Evolutionary conservation across 2,329 filamentous ascomycete species (phyloP), one percentile per base, ranked within the genome.

Genomic region (Ceratocystis diversiconidia): DNA sequence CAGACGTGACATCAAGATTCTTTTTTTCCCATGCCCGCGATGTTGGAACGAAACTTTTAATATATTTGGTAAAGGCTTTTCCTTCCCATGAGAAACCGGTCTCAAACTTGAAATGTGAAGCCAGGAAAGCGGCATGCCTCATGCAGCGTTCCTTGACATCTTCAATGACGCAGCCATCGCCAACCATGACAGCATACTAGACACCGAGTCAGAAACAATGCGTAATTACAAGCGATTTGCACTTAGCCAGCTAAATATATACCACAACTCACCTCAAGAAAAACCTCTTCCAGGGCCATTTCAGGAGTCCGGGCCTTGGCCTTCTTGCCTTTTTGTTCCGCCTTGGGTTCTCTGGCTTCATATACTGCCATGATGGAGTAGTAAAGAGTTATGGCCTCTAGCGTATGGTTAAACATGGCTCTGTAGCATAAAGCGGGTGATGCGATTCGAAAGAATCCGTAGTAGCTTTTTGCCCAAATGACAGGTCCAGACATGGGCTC

Each of bases 401-500:
- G 78, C 78, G 88, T 87, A 61, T 79, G 76, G 36, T 79, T 74
- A 73, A 82, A 85, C 32, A 83, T 82, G 5, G 74, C 70, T 62
- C 75, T 74, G 72, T 89, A 91, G 1, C 75, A 73, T 8, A 76
- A 71, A n/a, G 81, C 76, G 1, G 88, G 86, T 41, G 76, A 76
- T 36, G 65, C 32, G 52, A 90, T 79, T 71, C 86, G 82, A 71
- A 84, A 89, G 85, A 86, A 90, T 57, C 86, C 87, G 12, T 84
- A 80, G 64, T 77, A 73, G 46, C 85, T 85, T 36, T 79, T 77
- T 0, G 86, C 84, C 87, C 87, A 90, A 36, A 88, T 76, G n/a
- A 82, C 77, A 3, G 82, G 78, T 19, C 78, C 76, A 62, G 82
- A 79, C 17, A 65, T 48, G 6, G 60, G 44, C 36, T 67, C 65